Conservation (phyloP, 805 yeast genomes). For the Spathaspora arborariae region DNA sequence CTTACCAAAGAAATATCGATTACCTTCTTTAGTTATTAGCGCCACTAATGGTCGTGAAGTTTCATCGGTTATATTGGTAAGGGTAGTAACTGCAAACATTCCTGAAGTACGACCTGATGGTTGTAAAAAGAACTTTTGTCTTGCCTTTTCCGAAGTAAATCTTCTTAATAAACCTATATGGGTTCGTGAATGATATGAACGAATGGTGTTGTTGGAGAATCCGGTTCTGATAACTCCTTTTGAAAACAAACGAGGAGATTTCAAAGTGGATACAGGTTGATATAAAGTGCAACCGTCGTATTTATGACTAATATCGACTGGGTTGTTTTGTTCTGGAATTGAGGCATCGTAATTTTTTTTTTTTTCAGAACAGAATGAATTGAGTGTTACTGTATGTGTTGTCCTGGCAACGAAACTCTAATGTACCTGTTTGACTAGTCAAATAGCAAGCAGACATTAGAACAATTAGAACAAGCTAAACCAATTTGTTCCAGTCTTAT, state of each 20-base stretch:
- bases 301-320: neutral
- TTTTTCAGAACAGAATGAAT: neutral
- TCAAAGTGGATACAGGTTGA: neutral
- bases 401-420: too few relatives aligned
- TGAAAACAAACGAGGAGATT: neutral
- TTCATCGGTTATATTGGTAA: constrained; percentile 55
- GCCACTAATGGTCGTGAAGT: constrained; percentile 53
- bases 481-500: too few relatives aligned
- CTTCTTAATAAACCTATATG: neutral
- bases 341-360: neutral
- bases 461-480: too few relatives aligned
- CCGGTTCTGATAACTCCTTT: neutral
- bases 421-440: too few relatives aligned
- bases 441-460: too few relatives aligned
- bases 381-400: too few relatives aligned
- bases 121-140: constrained; percentile 3
- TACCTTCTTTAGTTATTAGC: constrained; percentile 48
- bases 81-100: constrained; percentile 50
- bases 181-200: neutral
- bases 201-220: neutral
- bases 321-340: neutral
- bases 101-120: neutral
- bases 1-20: constrained; percentile 68
- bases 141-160: constrained; percentile 2
- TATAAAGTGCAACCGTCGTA: neutral